Evolutionary conservation across 23 red algal species (phyloP).

Genomic region (Chondrus crispus): DNA sequence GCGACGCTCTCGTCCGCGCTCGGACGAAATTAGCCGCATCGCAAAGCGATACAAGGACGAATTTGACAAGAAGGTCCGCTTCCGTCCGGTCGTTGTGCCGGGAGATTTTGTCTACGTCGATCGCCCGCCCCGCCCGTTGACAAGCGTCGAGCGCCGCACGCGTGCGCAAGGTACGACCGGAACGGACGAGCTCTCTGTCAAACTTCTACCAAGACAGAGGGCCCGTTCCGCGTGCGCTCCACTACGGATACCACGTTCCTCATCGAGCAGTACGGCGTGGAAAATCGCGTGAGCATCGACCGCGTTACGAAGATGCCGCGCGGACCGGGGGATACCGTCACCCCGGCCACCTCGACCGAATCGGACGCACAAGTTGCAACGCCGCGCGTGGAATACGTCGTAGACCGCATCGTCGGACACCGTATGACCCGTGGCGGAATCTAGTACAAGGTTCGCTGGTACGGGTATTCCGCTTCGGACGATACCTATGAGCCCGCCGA

Average conservation of each 20-base stretch:
- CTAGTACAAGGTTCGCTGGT: conserved; percentile 11
- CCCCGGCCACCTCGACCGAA: too few relatives aligned
- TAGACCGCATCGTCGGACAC: too few relatives aligned
- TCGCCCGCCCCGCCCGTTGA: not conserved
- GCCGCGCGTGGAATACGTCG: too few relatives aligned
- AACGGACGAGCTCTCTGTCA: too few relatives aligned
- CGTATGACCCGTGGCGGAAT: too few relatives aligned
- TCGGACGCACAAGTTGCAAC: too few relatives aligned
- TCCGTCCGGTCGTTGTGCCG: not conserved
- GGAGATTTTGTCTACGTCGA: not conserved
- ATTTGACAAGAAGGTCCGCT: not conserved
- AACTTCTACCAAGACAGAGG: too few relatives aligned
- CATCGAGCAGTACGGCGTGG: not conserved
- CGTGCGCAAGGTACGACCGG: too few relatives aligned
- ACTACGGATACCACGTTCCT: not conserved
- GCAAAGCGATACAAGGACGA: not conserved
- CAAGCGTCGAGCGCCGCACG: not conserved
- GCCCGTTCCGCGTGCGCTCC: not conserved
- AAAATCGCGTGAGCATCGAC: not conserved
- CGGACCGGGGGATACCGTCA: too few relatives aligned
- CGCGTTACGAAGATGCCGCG: not conserved
- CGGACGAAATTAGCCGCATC: not conserved
- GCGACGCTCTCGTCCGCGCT: not conserved
- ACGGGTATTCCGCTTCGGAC: not conserved
- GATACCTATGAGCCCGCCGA: conserved; percentile 28